Evolutionary conservation across 257 asterid genomes (phyloP).

Genomic region (Nicotiana paniculata): DNA sequence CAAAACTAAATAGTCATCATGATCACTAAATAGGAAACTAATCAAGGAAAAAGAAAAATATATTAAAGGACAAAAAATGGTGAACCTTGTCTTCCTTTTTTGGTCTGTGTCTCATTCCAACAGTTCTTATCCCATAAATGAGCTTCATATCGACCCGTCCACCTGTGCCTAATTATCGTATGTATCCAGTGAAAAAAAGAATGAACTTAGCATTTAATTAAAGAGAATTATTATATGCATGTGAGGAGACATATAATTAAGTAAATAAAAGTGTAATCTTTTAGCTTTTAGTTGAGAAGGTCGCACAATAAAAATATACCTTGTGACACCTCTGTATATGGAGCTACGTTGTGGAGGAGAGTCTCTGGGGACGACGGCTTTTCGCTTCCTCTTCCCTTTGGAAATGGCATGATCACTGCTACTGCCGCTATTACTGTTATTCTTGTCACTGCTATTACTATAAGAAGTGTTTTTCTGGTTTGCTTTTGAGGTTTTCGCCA

Average conservation of each 20-base stretch:
- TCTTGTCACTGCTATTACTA: not conserved
- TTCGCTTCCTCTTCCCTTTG: constrained; percentile 48
- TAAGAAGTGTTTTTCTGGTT: constrained; percentile 12
- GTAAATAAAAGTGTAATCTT: too few species aligned
- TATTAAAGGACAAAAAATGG: not conserved
- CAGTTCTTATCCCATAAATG: constrained; percentile 97
- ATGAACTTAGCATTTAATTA: not conserved
- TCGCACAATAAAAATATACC: constrained; percentile 27
- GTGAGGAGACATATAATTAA: too few species aligned
- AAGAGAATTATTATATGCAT: too few species aligned
- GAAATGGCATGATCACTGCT: not conserved
- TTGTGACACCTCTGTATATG: constrained; percentile 80
- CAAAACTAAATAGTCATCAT: not conserved
- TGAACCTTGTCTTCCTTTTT: constrained; percentile 78
- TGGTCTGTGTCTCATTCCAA: constrained; percentile 87
- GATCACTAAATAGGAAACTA: not conserved
- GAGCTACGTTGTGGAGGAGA: constrained; percentile 93
- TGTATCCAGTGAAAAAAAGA: not conserved
- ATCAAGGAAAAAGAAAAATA: not conserved
- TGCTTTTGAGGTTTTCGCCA: constrained; percentile 66
- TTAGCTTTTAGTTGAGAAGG: too few species aligned
- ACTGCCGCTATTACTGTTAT: not conserved
- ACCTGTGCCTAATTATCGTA: constrained; percentile 57
- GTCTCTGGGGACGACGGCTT: constrained; percentile 49
- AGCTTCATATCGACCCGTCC: constrained; percentile 98